phyloP scores from a whole-genome alignment of 108 stramenopile species.

The Nitzschia sp. region DNA sequence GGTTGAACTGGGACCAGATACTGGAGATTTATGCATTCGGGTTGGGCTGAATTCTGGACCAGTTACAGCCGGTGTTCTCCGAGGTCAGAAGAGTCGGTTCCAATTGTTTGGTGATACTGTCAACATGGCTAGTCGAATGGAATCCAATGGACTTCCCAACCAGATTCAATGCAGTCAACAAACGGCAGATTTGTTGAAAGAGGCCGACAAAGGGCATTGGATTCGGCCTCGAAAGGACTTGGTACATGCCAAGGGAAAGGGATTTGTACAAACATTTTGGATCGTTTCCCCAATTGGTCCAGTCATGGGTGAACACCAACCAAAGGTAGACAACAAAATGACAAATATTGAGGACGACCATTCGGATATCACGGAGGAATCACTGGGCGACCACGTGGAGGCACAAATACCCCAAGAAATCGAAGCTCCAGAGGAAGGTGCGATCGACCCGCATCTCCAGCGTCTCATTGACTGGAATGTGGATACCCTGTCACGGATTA shows the following conservation, averaged over 20 bases:
- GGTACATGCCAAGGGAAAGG: conserved; percentile 45
- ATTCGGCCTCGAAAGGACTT: conserved; percentile 8
- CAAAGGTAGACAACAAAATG: not conserved
- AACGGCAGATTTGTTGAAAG: conserved; percentile 23
- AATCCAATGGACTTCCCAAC: conserved; percentile 17
- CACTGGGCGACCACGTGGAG: not conserved
- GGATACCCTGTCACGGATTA: conserved; percentile 15
- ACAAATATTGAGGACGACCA: conserved; percentile 6
- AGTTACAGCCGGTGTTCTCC: conserved; percentile 48
- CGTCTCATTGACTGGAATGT: conserved; percentile 38
- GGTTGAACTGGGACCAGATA: conserved; percentile 24
- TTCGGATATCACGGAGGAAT: conserved; percentile 12
- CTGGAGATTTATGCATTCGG: conserved; percentile 16
- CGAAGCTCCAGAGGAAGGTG: not conserved
- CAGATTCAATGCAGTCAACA: conserved; percentile 12
- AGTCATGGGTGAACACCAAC: not conserved
- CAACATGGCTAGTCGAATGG: conserved; percentile 19
- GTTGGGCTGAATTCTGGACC: conserved; percentile 40
- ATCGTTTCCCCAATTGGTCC: conserved; percentile 1
- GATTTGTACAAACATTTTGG: conserved; percentile 47
- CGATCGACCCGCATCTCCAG: conserved; percentile 13
- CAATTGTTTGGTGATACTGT: conserved; percentile 25
- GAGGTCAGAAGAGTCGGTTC: conserved; percentile 33
- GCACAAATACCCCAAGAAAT: not conserved
- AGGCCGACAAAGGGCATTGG: conserved; percentile 16